A percentile compares a stretch with the other conserved stretches of the same genome.
Conservation (phyloP, 352 stramenopile species). For the Phytopythium chamaehyphon region DNA sequence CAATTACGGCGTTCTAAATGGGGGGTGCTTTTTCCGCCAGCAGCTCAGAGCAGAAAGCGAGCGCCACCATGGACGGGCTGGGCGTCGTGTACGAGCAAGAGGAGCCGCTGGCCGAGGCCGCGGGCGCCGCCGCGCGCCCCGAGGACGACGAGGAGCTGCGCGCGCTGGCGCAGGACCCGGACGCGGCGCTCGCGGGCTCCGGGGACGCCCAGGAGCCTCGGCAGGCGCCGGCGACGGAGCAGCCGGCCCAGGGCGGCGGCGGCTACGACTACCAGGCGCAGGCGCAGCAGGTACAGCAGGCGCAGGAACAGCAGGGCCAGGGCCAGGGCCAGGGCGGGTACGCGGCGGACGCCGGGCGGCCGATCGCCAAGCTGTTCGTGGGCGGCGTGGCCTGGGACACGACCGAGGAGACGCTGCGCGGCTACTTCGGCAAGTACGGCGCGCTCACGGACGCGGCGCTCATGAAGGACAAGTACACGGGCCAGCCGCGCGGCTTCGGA, state of each 20-base stretch:
- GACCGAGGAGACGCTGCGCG: constrained; percentile 88
- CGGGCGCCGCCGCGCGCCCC: constrained; percentile 4
- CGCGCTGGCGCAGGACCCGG: constrained; percentile 54
- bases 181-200: constrained; percentile 12
- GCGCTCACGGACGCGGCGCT: constrained; percentile 81
- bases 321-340: constrained; percentile 26
- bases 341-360: constrained; percentile 12
- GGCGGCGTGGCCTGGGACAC: constrained; percentile 91
- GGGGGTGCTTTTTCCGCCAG: no score
- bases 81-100: constrained; percentile 79
- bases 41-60: no score
- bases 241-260: constrained; percentile 6
- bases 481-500: constrained; percentile 88
- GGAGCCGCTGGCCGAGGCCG: constrained; percentile 32
- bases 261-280: constrained; percentile 10
- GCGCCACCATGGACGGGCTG: constrained; percentile 50
- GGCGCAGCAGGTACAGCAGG: constrained; percentile 19
- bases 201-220: constrained; percentile 11
- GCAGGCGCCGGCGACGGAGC: constrained; percentile 4
- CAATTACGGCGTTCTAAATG: no score
- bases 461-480: constrained; percentile 94
- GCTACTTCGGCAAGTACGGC: constrained; percentile 89
- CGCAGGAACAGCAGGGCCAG: constrained; percentile 24
- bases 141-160: constrained; percentile 74
- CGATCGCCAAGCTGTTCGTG: constrained; percentile 89